Conservation (phyloP, 352 stramenopile genomes). For the Peronosclerospora sorghi region DNA sequence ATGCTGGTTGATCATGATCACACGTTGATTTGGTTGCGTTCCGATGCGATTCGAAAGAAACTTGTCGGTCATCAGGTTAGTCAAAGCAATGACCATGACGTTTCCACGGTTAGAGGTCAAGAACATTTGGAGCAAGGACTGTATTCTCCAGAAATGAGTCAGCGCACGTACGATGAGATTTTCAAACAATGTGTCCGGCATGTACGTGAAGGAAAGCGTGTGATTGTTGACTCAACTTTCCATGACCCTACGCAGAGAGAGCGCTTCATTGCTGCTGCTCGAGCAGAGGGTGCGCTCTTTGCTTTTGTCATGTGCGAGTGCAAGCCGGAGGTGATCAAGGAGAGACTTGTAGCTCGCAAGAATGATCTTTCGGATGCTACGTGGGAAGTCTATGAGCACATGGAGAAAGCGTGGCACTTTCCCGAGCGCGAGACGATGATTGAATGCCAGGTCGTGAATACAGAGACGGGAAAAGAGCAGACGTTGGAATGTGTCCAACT, state of each 20-base stretch:
- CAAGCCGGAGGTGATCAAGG: slow-evolving; percentile 56
- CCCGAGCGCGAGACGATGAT: slow-evolving; percentile 21
- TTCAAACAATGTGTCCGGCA: slow-evolving; percentile 22
- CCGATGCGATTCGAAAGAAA: slow-evolving; percentile 57
- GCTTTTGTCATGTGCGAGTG: slow-evolving; percentile 51
- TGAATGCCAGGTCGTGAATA: slow-evolving; percentile 48
- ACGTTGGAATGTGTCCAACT: slow-evolving; percentile 39
- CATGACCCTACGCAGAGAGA: slow-evolving; percentile 31
- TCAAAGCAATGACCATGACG: slow-evolving; percentile 3
- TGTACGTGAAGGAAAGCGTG: slow-evolving; percentile 38
- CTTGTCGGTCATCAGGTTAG: slow-evolving; percentile 13
- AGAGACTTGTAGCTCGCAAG: slow-evolving; percentile 45
- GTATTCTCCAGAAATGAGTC: slow-evolving; percentile 45
- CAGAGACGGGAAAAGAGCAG: slow-evolving; percentile 61
- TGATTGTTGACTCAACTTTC: slow-evolving; percentile 54
- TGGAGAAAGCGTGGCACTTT: slow-evolving; percentile 40
- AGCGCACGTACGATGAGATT: slow-evolving; percentile 58
- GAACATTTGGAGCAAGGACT: slow-evolving; percentile 45
- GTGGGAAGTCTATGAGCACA: slow-evolving; percentile 56
- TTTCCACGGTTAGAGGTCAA: slow-evolving; percentile 2
- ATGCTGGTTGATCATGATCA: slow-evolving; percentile 41
- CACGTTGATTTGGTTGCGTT: slow-evolving; percentile 40
- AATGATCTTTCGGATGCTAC: slow-evolving; percentile 54
- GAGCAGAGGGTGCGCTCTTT: slow-evolving; percentile 38
- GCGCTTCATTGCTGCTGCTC: slow-evolving; percentile 31